Evolutionary conservation across 2,329 filamentous ascomycete species (phyloP).

Genomic region (Fusarium phyllophilum): DNA sequence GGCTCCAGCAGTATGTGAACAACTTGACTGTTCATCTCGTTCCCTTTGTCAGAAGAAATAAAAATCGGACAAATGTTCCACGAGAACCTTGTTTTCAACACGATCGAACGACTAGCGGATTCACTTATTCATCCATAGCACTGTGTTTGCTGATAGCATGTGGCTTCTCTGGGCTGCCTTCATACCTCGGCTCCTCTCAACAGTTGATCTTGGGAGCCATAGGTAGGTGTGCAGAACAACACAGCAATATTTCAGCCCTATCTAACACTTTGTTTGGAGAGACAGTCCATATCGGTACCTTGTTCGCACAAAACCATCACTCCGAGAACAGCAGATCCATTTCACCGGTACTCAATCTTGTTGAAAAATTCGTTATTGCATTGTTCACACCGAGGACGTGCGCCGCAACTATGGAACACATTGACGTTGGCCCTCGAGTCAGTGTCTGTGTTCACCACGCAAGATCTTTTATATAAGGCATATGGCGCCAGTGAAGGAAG

Average conservation of each 20-base stretch:
- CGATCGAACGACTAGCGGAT: constrained; percentile 25
- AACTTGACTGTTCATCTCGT: constrained; percentile 40
- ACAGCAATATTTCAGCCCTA: background rate
- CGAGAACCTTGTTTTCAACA: constrained; percentile 31
- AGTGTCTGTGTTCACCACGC: background rate
- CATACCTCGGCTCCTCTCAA: background rate
- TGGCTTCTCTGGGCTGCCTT: constrained; percentile 3
- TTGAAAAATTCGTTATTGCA: background rate
- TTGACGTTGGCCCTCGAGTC: background rate
- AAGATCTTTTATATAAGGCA: constrained; percentile 17
- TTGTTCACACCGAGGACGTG: constrained; percentile 7
- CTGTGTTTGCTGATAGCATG: background rate
- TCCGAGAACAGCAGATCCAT: background rate
- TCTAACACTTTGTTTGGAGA: constrained; percentile 9
- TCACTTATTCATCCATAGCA: constrained; percentile 3
- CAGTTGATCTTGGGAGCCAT: background rate
- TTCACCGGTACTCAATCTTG: background rate
- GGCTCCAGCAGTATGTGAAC: constrained; percentile 38
- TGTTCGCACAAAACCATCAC: constrained; percentile 17
- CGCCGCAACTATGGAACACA: background rate
- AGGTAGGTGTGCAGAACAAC: constrained; percentile 5
- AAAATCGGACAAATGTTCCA: constrained; percentile 46
- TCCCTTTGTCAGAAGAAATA: constrained; percentile 46
- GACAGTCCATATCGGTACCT: background rate
- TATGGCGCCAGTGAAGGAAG: background rate